Base-by-base conservation (phyloP, 345 rosid genomes). In the Eucalyptus sp. region DNA sequence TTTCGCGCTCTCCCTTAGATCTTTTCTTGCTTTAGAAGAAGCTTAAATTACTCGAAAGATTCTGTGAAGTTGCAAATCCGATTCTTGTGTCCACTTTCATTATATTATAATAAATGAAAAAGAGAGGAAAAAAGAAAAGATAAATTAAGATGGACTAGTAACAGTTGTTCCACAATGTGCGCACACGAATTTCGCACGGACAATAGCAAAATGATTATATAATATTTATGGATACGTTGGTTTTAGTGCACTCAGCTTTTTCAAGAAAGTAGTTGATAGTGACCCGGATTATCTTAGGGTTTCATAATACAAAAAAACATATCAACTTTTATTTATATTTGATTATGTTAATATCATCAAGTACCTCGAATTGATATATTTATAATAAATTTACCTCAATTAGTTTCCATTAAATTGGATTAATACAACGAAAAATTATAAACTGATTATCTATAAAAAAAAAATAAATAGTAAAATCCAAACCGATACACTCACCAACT, bases 401-500 rank as follows among this genome's bases (percentile, higher is more conserved):
- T 52, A 52, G 0, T 52, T 52, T 52, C 0, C 0, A 0, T 52
- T 52, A 52, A 18, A 52, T 52, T 52, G 0, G 0, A 52, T 52
- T 52, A 52, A 52, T 52, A 52, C 0, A 10, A 52, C 2, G 1
- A 1, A 52, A 52, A 20, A 20, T 52, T 52, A 52, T 18, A 4
- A 8, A 8, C 0, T 1, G 1, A 7, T 52, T 52, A 52, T 52
- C 0, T 18, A 0, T 52, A 50, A 15, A 52, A 15, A 18, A 52
- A 18, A 52, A 52, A 18, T 2, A 52, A 52, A 18, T 5, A 52
- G 25, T 52, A 8, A 52, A 20, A 52, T 1, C 9, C 10, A 52
- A 52, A 52, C 0, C 0, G 0, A 0, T 7, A 18, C 8, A 18
- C 1, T 7, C 4, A 0, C 1, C 1, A 7, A 18, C 1, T 1